Evolutionary conservation across 2,329 filamentous ascomycete genomes (phyloP).

Genomic region (Colletotrichum spaethianum): DNA sequence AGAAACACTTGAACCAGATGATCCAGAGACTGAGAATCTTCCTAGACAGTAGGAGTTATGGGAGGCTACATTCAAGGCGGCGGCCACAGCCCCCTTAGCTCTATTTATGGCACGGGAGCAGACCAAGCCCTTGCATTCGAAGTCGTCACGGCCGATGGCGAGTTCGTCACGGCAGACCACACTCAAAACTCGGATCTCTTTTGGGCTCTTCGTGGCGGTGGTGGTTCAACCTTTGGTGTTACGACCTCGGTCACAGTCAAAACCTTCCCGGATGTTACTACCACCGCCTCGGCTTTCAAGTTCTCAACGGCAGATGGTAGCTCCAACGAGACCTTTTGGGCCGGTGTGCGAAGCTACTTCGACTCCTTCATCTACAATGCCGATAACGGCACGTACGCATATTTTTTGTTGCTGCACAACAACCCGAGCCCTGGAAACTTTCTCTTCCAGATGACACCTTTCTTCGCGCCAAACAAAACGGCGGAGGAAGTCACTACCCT

Average conservation of each 20-base stretch:
- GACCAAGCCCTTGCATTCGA: conserved; percentile 71
- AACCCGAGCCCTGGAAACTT: conserved; percentile 27
- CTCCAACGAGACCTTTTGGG: conserved; percentile 32
- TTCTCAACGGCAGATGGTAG: conserved; percentile 26
- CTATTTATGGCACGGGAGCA: conserved; percentile 68
- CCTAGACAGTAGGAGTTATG: conserved; percentile 65
- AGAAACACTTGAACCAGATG: background rate
- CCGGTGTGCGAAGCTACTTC: conserved; percentile 27
- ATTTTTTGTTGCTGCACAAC: conserved; percentile 20
- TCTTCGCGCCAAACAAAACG: conserved; percentile 41
- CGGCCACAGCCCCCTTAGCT: conserved; percentile 68
- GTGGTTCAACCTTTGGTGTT: conserved; percentile 51
- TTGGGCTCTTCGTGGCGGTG: conserved; percentile 74
- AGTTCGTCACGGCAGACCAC: conserved; percentile 62
- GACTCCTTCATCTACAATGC: conserved; percentile 27
- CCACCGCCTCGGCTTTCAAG: conserved; percentile 19
- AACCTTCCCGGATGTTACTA: conserved; percentile 8
- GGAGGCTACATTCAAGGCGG: conserved; percentile 74
- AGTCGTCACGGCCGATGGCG: conserved; percentile 66
- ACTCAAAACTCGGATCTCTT: conserved; percentile 69
- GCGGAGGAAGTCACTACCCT: conserved; percentile 8
- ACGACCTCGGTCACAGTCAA: conserved; percentile 32
- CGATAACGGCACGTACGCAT: conserved; percentile 22
- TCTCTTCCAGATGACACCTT: conserved; percentile 30
- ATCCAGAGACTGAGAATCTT: background rate